These are phyloP conservation scores for Pyrenula aspistea DNA, from an alignment of 495 filamentous ascomycete species.

Conservation along the genomic window DNA sequence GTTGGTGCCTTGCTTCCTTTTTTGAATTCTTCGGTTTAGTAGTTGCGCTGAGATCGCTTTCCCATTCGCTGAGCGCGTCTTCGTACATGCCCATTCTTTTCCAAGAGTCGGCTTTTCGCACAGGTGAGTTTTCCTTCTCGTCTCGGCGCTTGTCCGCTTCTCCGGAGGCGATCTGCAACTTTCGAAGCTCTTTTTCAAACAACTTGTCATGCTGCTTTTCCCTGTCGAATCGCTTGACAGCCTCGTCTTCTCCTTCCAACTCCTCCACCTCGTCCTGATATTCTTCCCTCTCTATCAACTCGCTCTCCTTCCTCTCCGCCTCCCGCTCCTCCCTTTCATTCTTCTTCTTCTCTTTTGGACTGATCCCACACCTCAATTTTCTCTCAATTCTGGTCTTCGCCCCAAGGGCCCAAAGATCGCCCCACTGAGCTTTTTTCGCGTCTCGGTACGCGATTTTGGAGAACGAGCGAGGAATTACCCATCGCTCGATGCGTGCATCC, in stretches of 20 bases:
- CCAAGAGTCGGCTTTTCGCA: no score
- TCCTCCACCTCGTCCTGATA: neutral
- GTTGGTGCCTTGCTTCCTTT: no score
- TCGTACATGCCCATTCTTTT: neutral
- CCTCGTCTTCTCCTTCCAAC: neutral
- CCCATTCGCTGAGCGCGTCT: neutral
- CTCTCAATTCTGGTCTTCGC: slow-evolving; percentile 69
- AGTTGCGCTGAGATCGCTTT: neutral
- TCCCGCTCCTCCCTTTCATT: slow-evolving; percentile 22
- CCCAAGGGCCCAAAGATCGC: slow-evolving; percentile 90
- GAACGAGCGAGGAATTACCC: slow-evolving; percentile 77
- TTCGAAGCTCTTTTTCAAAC: no score
- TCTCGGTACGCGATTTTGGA: slow-evolving; percentile 75
- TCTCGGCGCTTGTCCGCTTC: no score
- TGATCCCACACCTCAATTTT: slow-evolving; percentile 40
- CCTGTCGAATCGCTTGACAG: neutral
- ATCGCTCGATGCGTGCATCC: slow-evolving; percentile 75
- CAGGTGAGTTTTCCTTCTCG: no score
- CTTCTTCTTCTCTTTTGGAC: slow-evolving; percentile 28
- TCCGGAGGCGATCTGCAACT: no score
- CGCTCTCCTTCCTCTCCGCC: slow-evolving; percentile 14
- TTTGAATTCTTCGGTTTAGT: no score
- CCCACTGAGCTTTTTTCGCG: slow-evolving; percentile 82
- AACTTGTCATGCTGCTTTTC: no score
- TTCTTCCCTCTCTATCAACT: slow-evolving; percentile 3